A percentile compares a stretch with the other conserved stretches of the same genome.
Evolutionary conservation across 2,329 filamentous ascomycete species (phyloP).

Genomic region (Huntiella bhutanensis): DNA sequence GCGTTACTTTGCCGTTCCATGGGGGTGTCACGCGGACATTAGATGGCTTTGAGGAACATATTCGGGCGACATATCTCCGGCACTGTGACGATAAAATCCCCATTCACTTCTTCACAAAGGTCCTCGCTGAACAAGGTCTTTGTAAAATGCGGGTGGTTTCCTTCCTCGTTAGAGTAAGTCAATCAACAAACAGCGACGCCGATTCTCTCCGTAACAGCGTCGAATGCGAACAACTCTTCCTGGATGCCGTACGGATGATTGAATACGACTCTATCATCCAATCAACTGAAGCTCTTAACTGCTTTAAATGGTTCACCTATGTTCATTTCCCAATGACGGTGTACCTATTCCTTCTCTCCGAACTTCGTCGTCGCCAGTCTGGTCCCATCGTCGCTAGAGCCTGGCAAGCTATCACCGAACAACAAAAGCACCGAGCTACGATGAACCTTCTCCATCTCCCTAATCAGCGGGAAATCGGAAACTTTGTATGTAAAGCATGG

Average conservation of each 20-base stretch:
- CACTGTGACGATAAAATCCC: conserved; percentile 40
- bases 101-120: conserved; percentile 37
- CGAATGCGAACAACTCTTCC: conserved; percentile 33
- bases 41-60: conserved; percentile 33
- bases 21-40: conserved; percentile 30
- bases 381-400: conserved; percentile 39
- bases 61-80: conserved; percentile 36
- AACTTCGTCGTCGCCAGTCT: conserved; percentile 31
- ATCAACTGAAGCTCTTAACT: conserved; percentile 28
- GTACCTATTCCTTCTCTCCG: conserved; percentile 40
- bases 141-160: conserved; percentile 37
- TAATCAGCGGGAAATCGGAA: conserved; percentile 37
- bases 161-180: conserved; percentile 31
- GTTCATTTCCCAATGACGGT: conserved; percentile 42
- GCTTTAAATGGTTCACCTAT: conserved; percentile 39
- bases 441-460: conserved; percentile 32
- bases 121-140: conserved; percentile 36
- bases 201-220: conserved; percentile 19
- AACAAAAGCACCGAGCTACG: conserved; percentile 33
- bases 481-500: conserved; percentile 44
- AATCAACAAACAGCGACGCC: conserved; percentile 17
- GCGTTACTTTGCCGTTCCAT: conserved; percentile 29
- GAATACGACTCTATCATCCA: conserved; percentile 41
- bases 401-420: conserved; percentile 36
- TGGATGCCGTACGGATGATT: conserved; percentile 37